A percentile compares a stretch with the other conserved stretches of the same genome.
phyloP scores from a whole-genome alignment of 371 early-diverging fungal genomes.

The Mortierella sp. region DNA sequence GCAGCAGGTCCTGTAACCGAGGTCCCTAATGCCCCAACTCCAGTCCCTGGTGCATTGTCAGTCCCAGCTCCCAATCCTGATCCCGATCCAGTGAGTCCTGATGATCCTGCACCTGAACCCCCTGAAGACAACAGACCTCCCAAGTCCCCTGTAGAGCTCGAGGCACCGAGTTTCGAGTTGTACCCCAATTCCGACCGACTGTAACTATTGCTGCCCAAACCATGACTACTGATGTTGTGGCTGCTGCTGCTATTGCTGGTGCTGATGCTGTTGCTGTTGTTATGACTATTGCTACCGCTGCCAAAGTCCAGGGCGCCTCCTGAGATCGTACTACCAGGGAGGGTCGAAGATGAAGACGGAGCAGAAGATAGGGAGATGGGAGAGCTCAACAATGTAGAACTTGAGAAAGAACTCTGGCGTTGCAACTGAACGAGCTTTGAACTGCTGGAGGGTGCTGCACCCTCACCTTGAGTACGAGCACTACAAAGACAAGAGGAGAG shows the following conservation, averaged over 20 bases:
- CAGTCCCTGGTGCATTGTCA: constrained; percentile 8
- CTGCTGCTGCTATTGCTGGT: background rate
- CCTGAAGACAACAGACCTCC: constrained; percentile 1
- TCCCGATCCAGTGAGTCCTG: constrained; percentile 15
- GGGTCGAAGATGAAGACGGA: constrained; percentile 4
- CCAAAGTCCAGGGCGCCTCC: constrained; percentile 41
- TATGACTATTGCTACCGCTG: background rate
- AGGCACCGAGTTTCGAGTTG: constrained; percentile 7
- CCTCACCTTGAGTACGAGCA: constrained; percentile 33
- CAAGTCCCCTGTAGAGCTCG: constrained; percentile 6
- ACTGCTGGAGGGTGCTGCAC: constrained; percentile 12
- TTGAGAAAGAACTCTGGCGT: constrained; percentile 29
- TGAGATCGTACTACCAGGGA: constrained; percentile 8
- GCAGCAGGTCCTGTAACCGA: background rate
- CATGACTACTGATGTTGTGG: background rate
- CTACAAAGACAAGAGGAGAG: background rate
- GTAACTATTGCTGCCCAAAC: too few species aligned
- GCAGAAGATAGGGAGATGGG: constrained; percentile 4
- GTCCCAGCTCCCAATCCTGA: constrained; percentile 9
- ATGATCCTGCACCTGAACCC: background rate
- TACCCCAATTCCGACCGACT: constrained; percentile 9
- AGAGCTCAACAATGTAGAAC: constrained; percentile 4
- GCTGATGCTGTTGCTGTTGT: too few species aligned
- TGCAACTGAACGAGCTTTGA: constrained; percentile 50
- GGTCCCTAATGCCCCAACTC: constrained; percentile 3